Conservation (phyloP, 2,329 filamentous ascomycete species). For the Pezicula carpinea region DNA sequence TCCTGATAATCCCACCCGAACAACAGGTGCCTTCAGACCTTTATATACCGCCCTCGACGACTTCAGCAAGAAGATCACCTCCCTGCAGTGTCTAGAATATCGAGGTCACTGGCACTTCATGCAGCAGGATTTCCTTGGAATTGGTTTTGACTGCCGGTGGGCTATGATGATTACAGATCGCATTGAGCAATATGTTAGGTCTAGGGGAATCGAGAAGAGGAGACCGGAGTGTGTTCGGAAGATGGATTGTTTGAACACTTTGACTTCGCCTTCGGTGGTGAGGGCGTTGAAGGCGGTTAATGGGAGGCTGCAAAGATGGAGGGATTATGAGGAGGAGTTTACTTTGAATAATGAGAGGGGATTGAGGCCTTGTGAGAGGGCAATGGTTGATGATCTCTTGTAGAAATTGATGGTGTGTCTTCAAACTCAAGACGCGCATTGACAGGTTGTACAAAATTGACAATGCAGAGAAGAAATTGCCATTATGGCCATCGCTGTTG, state of each 20-base stretch:
- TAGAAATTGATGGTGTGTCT: no score
- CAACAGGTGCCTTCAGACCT: background rate
- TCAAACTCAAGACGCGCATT: no score
- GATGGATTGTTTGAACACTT: background rate
- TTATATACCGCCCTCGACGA: background rate
- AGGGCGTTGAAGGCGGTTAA: background rate
- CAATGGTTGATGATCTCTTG: no score
- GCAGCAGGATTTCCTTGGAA: background rate
- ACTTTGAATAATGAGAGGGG: background rate
- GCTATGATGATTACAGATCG: conserved; percentile 1
- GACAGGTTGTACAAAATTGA: no score
- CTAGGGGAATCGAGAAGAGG: background rate
- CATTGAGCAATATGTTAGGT: background rate
- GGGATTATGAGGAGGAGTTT: background rate
- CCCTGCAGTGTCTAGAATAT: background rate
- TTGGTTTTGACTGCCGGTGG: background rate
- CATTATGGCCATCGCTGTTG: no score
- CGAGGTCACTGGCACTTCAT: background rate
- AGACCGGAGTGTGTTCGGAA: background rate
- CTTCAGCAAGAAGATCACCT: background rate
- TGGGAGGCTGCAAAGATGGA: background rate
- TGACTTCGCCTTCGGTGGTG: no score
- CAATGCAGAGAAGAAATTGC: no score
- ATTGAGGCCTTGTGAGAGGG: no score
- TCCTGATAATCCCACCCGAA: background rate